A percentile compares a stretch with the other conserved stretches of the same genome.
Evolutionary conservation across 306 rosid genomes (phyloP).

Genomic region (Bauhinia variegata): DNA sequence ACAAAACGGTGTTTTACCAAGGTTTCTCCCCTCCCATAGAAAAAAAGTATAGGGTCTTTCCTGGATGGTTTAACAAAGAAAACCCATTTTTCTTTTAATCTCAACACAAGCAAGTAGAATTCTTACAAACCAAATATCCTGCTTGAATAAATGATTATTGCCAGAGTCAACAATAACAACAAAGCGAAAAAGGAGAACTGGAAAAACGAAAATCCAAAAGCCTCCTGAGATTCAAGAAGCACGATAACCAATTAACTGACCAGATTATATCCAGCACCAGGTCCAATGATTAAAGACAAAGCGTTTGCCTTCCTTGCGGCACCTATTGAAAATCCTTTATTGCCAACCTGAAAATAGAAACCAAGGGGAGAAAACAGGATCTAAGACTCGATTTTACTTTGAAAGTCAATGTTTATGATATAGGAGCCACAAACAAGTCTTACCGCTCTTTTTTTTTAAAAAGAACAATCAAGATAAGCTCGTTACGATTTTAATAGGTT

Average conservation of each 20-base stretch:
- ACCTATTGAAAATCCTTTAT: conserved; percentile 77
- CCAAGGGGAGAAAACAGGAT: neutral
- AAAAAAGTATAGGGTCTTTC: neutral
- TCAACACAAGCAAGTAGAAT: conserved; percentile 14
- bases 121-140: neutral
- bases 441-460: neutral
- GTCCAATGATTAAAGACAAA: conserved; percentile 80
- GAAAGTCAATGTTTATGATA: conserved; percentile 23
- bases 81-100: no score
- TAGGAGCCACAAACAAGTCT: neutral
- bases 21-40: conserved; percentile 2
- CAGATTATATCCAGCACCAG: conserved; percentile 96
- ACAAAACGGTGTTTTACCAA: conserved; percentile 18
- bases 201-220: conserved; percentile 22
- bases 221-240: conserved; percentile 22
- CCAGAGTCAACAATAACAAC: neutral
- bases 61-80: conserved; percentile 9
- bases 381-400: neutral
- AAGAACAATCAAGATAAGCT: neutral
- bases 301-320: conserved; percentile 69
- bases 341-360: conserved; percentile 55
- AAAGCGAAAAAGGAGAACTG: neutral
- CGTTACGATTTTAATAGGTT: no score
- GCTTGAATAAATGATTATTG: neutral
- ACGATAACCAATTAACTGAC: conserved; percentile 45